These are phyloP conservation scores for Onygena corvina DNA, from an alignment of 2,329 filamentous ascomycete species.

Conservation along the genomic window DNA sequence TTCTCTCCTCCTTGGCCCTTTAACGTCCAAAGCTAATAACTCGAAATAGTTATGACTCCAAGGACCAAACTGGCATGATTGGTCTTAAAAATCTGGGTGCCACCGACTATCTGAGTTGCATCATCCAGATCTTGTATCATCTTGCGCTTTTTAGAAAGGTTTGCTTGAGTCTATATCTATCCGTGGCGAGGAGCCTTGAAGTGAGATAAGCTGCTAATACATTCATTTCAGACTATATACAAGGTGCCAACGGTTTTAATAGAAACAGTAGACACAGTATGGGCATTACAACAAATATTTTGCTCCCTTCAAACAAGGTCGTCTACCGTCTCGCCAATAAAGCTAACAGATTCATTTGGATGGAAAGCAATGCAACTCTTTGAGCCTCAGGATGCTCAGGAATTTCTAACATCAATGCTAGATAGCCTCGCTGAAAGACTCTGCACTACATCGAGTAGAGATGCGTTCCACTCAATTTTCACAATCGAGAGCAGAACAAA, in stretches of 20 bases:
- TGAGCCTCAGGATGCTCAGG: constrained; percentile 96
- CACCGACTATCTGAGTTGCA: constrained; percentile 75
- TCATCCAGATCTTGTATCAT: constrained; percentile 73
- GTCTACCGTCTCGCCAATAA: constrained; percentile 72
- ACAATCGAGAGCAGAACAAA: constrained; percentile 98
- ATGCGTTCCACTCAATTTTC: constrained; percentile 78
- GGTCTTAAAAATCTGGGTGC: constrained; percentile 94
- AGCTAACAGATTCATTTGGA: constrained; percentile 91
- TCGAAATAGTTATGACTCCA: constrained; percentile 72
- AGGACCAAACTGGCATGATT: constrained; percentile 95
- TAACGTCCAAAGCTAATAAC: constrained; percentile 33
- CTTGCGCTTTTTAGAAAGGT: constrained; percentile 90
- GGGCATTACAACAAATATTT: constrained; percentile 84
- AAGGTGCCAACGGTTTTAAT: constrained; percentile 87
- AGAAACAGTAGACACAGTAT: constrained; percentile 68
- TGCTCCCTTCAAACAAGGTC: constrained; percentile 84
- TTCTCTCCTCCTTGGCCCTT: neutral
- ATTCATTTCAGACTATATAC: constrained; percentile 62
- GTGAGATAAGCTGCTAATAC: constrained; percentile 1
- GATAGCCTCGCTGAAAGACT: constrained; percentile 93
- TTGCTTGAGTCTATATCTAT: constrained; percentile 11
- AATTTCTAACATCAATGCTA: constrained; percentile 91
- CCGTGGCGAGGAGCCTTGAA: neutral
- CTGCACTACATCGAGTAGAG: constrained; percentile 89
- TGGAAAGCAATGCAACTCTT: constrained; percentile 98